Evolutionary conservation across 306 rosid genomes (phyloP).

Genomic region (peach (Prunus persica)): DNA sequence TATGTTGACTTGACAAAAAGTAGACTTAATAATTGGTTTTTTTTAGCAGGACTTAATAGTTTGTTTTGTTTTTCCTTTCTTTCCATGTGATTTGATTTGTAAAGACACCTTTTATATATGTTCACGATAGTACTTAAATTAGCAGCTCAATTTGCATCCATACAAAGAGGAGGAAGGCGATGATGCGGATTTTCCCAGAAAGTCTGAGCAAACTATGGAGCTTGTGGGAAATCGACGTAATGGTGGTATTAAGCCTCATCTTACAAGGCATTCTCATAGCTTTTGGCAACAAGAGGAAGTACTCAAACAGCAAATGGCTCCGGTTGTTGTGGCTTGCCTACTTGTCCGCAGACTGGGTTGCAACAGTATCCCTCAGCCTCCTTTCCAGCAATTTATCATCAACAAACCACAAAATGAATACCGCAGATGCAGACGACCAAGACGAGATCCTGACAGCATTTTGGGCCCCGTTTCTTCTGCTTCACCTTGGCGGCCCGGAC

Average conservation of each 20-base stretch:
- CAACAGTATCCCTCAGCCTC: constrained; percentile 22
- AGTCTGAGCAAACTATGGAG: not conserved
- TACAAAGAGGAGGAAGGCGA: constrained; percentile 3
- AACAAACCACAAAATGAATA: not conserved
- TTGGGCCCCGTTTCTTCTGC: constrained; percentile 46
- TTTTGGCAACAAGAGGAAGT: not conserved
- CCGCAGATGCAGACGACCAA: not conserved
- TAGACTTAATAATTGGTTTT: too few relatives aligned
- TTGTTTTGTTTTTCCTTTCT: not conserved
- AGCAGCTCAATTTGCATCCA: not conserved
- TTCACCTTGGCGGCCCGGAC: constrained; percentile 49
- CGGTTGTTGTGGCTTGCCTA: constrained; percentile 22
- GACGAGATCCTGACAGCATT: constrained; percentile 11
- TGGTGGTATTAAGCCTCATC: not conserved
- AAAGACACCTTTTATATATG: not conserved
- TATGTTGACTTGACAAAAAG: too few relatives aligned
- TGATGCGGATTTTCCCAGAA: constrained; percentile 2
- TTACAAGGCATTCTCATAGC: not conserved
- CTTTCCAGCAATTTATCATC: not conserved
- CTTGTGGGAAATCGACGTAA: not conserved
- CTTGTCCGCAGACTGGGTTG: constrained; percentile 38
- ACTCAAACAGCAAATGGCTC: not conserved
- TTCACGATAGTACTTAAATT: not conserved
- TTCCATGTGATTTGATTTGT: not conserved
- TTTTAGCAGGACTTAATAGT: too few relatives aligned